Percentiles rank a stretch among this genome's conserved stretches.
Conservation (phyloP, 257 asterid species). For the Catharanthus roseus region DNA sequence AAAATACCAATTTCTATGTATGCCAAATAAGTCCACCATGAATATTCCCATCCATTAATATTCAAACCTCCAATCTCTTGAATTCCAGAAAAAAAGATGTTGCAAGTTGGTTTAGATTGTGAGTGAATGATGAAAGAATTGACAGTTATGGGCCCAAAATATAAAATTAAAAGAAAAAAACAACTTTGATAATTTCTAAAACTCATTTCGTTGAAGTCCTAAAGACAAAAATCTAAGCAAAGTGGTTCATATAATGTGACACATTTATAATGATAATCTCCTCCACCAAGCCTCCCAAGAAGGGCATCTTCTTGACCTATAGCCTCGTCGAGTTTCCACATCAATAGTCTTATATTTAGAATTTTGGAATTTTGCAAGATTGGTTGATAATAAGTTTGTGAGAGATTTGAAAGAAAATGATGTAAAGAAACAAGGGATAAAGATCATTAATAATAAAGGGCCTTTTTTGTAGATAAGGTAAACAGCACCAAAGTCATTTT, state of each 20-base stretch:
- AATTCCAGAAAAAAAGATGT: neutral
- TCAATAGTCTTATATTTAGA: neutral
- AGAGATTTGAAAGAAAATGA: conserved; percentile 17
- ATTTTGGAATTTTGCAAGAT: neutral
- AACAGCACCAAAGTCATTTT: conserved; percentile 26
- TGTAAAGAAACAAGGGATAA: conserved; percentile 13
- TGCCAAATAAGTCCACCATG: no score
- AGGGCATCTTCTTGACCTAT: conserved; percentile 9
- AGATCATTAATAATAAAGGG: conserved; percentile 1
- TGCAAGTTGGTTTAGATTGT: conserved; percentile 12
- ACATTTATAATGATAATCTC: neutral
- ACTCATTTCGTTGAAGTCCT: neutral
- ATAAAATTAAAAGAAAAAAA: neutral
- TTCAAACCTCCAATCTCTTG: no score
- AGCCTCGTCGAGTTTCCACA: neutral
- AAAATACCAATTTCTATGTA: no score
- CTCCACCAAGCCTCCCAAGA: neutral
- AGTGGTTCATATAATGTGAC: conserved; percentile 5
- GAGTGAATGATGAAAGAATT: neutral
- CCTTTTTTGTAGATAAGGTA: conserved; percentile 17
- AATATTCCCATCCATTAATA: no score
- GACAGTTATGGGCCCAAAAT: conserved; percentile 17
- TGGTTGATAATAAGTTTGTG: neutral
- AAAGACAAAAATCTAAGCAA: neutral
- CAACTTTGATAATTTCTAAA: neutral